Conservation (phyloP, 306 rosid genomes). For the Trichosanthes cucumerina region DNA sequence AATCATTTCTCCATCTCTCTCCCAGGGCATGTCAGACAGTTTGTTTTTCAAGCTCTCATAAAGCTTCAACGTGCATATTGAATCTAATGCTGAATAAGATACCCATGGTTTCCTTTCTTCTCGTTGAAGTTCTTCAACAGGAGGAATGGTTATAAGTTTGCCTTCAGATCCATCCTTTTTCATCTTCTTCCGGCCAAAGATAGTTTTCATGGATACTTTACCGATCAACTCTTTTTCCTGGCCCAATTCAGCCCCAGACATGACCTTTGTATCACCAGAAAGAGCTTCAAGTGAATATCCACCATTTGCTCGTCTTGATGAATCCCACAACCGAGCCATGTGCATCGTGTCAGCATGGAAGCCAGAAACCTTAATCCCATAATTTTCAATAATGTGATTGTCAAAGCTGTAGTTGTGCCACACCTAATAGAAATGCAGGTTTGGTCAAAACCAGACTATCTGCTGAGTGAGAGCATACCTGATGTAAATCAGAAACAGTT, state of each 20-base stretch:
- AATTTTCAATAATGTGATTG: constrained; percentile 80
- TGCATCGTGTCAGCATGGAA: constrained; percentile 98
- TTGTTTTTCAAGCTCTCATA: constrained; percentile 37
- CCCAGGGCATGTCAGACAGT: constrained; percentile 22
- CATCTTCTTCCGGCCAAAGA: constrained; percentile 43
- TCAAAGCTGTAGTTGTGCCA: constrained; percentile 99
- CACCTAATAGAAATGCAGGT: constrained; percentile 42
- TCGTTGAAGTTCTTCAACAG: constrained; percentile 87
- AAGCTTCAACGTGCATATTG: constrained; percentile 42
- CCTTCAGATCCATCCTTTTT: constrained; percentile 49
- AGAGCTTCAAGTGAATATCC: constrained; percentile 97
- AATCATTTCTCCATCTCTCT: constrained; percentile 23
- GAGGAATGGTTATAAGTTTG: constrained; percentile 48
- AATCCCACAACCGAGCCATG: constrained; percentile 97
- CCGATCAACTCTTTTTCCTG: constrained; percentile 35
- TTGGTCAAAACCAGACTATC: constrained; percentile 17
- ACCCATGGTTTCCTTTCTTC: constrained; percentile 51
- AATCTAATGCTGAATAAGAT: constrained; percentile 48
- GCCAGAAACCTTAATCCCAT: constrained; percentile 81
- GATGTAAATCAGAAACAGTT: too few relatives aligned
- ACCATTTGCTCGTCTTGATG: constrained; percentile 67
- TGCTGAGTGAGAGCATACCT: not conserved
- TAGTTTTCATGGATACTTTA: constrained; percentile 48
- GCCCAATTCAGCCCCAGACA: constrained; percentile 40
- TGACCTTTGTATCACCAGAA: constrained; percentile 51